A percentile compares a stretch with the other conserved stretches of the same genome.
phyloP scores from a whole-genome alignment of 2,329 filamentous ascomycete species.

The Verticillium zaregamsianum region DNA sequence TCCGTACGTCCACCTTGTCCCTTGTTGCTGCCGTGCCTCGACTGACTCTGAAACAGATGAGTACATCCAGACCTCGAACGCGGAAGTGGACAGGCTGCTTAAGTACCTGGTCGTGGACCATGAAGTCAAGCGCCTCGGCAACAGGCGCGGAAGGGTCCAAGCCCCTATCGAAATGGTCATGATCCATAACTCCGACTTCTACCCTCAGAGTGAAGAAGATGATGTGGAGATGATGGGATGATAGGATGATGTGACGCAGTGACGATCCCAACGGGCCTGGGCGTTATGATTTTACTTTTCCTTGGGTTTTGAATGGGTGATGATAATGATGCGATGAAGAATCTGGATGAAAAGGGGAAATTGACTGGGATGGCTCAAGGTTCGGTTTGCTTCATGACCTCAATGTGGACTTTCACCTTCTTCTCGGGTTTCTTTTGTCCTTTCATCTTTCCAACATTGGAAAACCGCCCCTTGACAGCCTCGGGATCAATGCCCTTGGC shows the following conservation, averaged over 20 bases:
- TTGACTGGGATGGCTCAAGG: background rate
- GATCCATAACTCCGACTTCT: background rate
- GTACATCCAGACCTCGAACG: background rate
- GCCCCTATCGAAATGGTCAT: background rate
- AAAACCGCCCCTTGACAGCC: slow-evolving; percentile 19
- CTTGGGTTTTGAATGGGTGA: background rate
- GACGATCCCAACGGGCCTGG: background rate
- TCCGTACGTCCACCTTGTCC: background rate
- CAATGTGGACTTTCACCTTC: slow-evolving; percentile 12
- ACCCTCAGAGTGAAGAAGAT: background rate
- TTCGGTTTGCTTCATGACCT: slow-evolving; percentile 3
- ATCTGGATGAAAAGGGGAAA: background rate
- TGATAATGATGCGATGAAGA: background rate
- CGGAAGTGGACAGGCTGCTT: slow-evolving; percentile 6
- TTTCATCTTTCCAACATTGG: slow-evolving; percentile 10
- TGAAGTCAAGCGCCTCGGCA: slow-evolving; percentile 11
- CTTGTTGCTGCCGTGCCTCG: background rate
- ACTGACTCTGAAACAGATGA: background rate
- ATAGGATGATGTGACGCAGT: background rate
- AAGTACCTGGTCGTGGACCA: slow-evolving; percentile 9
- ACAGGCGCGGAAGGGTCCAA: background rate
- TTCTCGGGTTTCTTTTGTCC: slow-evolving; percentile 11
- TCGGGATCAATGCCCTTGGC: slow-evolving; percentile 25
- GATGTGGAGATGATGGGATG: background rate
- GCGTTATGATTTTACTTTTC: background rate